Conservation (phyloP, 78 protist species). For the Dictyostelium brefeldianum region DNA sequence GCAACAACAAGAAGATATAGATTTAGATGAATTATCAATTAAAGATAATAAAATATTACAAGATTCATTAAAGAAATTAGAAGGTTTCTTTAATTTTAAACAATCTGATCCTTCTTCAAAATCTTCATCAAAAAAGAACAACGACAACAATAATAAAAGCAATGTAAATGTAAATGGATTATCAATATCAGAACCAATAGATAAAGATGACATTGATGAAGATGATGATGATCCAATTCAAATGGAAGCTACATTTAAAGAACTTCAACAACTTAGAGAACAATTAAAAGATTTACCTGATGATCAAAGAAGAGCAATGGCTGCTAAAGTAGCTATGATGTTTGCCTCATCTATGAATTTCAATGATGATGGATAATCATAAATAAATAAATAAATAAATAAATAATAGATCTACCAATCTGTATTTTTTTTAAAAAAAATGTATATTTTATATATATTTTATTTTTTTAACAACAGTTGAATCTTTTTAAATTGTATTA, state of each 20-base stretch:
- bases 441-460: background rate
- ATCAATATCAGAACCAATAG: conserved; percentile 1
- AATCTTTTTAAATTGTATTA: too few relatives aligned
- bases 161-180: background rate
- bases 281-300: conserved; percentile 58
- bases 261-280: conserved; percentile 33
- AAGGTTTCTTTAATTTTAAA: background rate
- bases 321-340: conserved; percentile 68
- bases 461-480: background rate
- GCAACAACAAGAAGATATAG: background rate
- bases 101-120: background rate
- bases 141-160: background rate
- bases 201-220: conserved; percentile 10
- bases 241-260: conserved; percentile 28
- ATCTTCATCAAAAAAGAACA: background rate
- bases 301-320: conserved; percentile 61
- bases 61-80: conserved; percentile 8
- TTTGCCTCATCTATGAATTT: conserved; percentile 35
- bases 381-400: background rate
- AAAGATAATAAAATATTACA: background rate
- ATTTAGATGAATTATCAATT: background rate
- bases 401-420: background rate
- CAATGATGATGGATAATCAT: conserved; percentile 28
- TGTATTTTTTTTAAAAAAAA: too few relatives aligned
- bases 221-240: conserved; percentile 8